phyloP scores from a whole-genome alignment of 2,329 filamentous ascomycete genomes.

The Epichloe sp. region DNA sequence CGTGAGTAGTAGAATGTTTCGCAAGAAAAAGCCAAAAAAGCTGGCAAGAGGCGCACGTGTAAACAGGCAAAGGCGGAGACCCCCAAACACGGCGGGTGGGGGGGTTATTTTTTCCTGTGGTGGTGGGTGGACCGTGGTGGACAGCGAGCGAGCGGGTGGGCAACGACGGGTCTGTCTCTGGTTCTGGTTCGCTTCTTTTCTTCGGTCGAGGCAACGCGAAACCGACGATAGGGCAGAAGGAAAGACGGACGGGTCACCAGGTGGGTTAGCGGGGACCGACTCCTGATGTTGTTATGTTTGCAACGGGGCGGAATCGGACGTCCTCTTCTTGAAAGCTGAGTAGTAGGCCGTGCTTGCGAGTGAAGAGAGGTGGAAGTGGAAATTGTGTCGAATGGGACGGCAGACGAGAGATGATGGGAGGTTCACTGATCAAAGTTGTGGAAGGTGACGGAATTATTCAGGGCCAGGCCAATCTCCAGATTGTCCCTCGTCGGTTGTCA shows the following conservation, averaged over 20 bases:
- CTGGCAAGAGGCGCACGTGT: slow-evolving; percentile 6
- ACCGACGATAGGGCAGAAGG: background rate
- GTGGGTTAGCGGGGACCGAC: too few relatives aligned
- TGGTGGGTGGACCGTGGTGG: background rate
- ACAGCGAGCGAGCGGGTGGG: background rate
- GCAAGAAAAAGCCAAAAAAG: slow-evolving; percentile 3
- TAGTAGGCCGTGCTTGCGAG: too few relatives aligned
- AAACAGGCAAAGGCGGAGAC: slow-evolving; percentile 8
- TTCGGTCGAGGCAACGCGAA: background rate
- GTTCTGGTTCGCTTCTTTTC: background rate
- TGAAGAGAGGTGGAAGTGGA: background rate
- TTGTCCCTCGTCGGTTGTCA: too few relatives aligned
- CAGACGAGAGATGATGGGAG: background rate
- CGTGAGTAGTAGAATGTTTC: slow-evolving; percentile 3
- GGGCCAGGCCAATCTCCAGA: background rate
- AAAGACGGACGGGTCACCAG: background rate
- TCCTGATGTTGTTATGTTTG: too few relatives aligned
- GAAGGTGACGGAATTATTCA: background rate
- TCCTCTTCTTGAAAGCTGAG: too few relatives aligned
- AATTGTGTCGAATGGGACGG: background rate
- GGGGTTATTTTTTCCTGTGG: slow-evolving; percentile 1
- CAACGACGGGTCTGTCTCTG: background rate
- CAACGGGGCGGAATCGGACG: background rate
- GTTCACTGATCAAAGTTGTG: background rate
- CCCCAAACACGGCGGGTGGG: slow-evolving; percentile 4